A percentile compares a stretch with the other conserved stretches of the same genome.
Evolutionary conservation across 768 basidiomycete genomes (phyloP).

Genomic region (Pulveroboletus sp.): DNA sequence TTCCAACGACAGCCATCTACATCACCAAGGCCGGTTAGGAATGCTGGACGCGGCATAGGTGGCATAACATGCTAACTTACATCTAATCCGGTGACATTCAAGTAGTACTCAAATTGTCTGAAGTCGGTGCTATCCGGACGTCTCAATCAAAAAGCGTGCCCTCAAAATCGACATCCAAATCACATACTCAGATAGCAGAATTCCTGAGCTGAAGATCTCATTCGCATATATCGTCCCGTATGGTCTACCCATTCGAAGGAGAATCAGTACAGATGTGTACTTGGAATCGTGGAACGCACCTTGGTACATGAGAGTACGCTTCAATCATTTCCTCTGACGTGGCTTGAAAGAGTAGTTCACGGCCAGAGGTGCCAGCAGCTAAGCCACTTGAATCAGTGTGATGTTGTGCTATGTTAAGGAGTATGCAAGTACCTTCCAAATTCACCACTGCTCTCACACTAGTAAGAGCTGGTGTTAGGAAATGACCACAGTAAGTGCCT

Average conservation of each 20-base stretch:
- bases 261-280: neutral
- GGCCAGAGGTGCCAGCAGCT: slow-evolving; percentile 86
- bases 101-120: slow-evolving; percentile 85
- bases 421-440: slow-evolving; percentile 60
- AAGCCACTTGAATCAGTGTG: slow-evolving; percentile 4
- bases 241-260: slow-evolving; percentile 44
- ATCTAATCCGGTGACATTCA: slow-evolving; percentile 88
- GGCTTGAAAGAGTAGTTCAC: slow-evolving; percentile 91
- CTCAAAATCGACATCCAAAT: neutral
- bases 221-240: slow-evolving; percentile 87
- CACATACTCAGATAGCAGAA: slow-evolving; percentile 81
- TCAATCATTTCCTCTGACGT: slow-evolving; percentile 93
- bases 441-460: slow-evolving; percentile 87
- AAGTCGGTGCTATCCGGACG: slow-evolving; percentile 74
- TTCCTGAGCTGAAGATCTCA: slow-evolving; percentile 88
- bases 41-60: neutral
- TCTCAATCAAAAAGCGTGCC: slow-evolving; percentile 10
- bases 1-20: slow-evolving; percentile 86
- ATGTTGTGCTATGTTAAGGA: neutral
- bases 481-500: neutral
- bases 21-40: slow-evolving; percentile 1
- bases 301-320: slow-evolving; percentile 80
- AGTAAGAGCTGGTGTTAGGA: neutral
- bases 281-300: slow-evolving; percentile 35
- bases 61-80: slow-evolving; percentile 39